A percentile compares a stretch with the other conserved stretches of the same genome.
phyloP scores from a whole-genome alignment of 805 yeast genomes.

The Candida tammaniensis region DNA sequence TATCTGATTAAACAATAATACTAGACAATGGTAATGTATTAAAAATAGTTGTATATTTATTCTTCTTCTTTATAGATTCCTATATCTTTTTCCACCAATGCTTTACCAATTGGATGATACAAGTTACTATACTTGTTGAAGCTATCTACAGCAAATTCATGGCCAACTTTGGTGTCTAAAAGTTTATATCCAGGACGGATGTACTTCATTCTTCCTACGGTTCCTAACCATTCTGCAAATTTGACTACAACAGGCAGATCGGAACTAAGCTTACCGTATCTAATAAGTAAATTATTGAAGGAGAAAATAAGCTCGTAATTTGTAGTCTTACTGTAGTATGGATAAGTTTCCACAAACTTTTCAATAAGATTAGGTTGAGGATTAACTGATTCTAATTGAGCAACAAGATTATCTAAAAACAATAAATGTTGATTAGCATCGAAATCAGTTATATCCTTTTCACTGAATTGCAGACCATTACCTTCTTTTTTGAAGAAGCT shows the following conservation, averaged over 20 bases:
- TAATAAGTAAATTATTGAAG: conserved; percentile 23
- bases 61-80: too few species aligned
- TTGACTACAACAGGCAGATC: conserved; percentile 15
- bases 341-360: conserved; percentile 18
- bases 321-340: conserved; percentile 16
- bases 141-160: conserved; percentile 25
- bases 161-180: conserved; percentile 19
- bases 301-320: conserved; percentile 25
- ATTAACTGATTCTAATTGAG: conserved; percentile 12
- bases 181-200: conserved; percentile 32
- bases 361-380: conserved; percentile 11
- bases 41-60: too few species aligned
- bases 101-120: conserved; percentile 33
- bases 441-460: conserved; percentile 19
- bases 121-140: conserved; percentile 18
- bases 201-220: conserved; percentile 36
- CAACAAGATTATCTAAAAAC: conserved; percentile 22
- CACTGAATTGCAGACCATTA: conserved; percentile 12
- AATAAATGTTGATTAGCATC: conserved; percentile 25
- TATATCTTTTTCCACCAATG: conserved; percentile 24
- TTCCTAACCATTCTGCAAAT: conserved; percentile 31
- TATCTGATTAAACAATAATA: not conserved
- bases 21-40: too few species aligned
- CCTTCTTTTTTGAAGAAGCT: conserved; percentile 11
- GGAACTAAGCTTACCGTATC: conserved; percentile 16